phyloP scores from a whole-genome alignment of 1,284 basidiomycete genomes.

The Moesziomyces aphidis region DNA sequence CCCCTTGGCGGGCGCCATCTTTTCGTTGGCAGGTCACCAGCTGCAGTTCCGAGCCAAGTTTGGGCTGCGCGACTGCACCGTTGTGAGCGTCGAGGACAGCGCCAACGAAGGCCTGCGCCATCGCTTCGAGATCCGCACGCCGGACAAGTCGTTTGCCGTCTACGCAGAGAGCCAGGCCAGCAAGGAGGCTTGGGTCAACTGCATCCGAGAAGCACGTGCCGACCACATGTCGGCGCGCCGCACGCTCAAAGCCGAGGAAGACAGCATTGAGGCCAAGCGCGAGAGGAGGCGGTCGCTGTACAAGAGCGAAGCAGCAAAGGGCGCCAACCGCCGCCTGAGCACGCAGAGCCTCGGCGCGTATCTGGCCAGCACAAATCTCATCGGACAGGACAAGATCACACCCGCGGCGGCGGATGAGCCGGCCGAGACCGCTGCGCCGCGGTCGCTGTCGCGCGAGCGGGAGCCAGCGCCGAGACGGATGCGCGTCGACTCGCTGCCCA shows the following conservation, averaged over 20 bases:
- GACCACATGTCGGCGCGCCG: slow-evolving; percentile 60
- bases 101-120: slow-evolving; percentile 41
- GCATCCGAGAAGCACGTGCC: slow-evolving; percentile 62
- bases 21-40: slow-evolving; percentile 48
- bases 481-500: slow-evolving; percentile 42
- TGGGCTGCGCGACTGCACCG: slow-evolving; percentile 60
- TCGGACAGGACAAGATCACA: slow-evolving; percentile 25
- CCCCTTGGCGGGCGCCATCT: slow-evolving; percentile 45
- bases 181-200: slow-evolving; percentile 59
- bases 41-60: slow-evolving; percentile 64
- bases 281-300: slow-evolving; percentile 40
- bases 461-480: slow-evolving; percentile 17
- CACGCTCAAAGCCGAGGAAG: slow-evolving; percentile 59
- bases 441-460: slow-evolving; percentile 16
- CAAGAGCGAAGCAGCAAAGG: slow-evolving; percentile 34
- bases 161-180: slow-evolving; percentile 56
- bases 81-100: slow-evolving; percentile 60
- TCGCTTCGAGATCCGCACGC: slow-evolving; percentile 65
- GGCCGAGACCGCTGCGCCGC: slow-evolving; percentile 7
- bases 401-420: slow-evolving; percentile 10
- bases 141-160: slow-evolving; percentile 65
- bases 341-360: slow-evolving; percentile 52
- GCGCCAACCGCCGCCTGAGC: slow-evolving; percentile 29
- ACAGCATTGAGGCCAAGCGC: slow-evolving; percentile 58
- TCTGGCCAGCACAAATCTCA: slow-evolving; percentile 28